Conservation (phyloP, 140 eudicot species). For the Bidens hawaiensis region DNA sequence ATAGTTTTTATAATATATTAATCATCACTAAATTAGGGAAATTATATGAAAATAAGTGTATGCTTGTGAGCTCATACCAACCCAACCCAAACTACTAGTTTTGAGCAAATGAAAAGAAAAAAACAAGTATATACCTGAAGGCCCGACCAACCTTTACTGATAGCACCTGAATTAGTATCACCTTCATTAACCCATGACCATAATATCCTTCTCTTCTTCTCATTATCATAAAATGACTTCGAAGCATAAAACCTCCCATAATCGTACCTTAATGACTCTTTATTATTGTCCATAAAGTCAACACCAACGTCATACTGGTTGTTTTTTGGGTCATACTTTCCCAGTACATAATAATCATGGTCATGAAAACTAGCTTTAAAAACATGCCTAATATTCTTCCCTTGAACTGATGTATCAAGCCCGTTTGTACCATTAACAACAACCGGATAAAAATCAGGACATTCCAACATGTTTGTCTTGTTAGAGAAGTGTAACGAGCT, state of each 20-base stretch:
- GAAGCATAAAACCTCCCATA: constrained; percentile 84
- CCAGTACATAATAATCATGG: constrained; percentile 39
- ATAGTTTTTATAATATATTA: not conserved
- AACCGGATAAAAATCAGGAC: constrained; percentile 67
- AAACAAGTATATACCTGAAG: constrained; percentile 45
- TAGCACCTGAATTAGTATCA: constrained; percentile 25
- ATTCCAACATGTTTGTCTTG: constrained; percentile 53
- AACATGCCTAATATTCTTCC: constrained; percentile 30
- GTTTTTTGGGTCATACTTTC: constrained; percentile 34
- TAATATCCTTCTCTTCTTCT: constrained; percentile 46
- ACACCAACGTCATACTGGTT: constrained; percentile 31
- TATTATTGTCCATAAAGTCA: constrained; percentile 32
- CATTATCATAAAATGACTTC: constrained; percentile 58
- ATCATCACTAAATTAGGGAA: not conserved
- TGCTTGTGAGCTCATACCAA: not conserved
- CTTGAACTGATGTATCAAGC: constrained; percentile 37
- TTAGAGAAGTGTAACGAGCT: constrained; percentile 37
- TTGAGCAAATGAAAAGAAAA: not conserved
- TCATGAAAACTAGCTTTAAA: constrained; percentile 39
- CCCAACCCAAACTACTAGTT: not conserved
- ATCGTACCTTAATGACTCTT: constrained; percentile 40
- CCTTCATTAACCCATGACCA: constrained; percentile 79
- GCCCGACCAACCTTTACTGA: constrained; percentile 68
- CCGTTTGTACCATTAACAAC: constrained; percentile 26
- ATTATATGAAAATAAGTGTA: not conserved